Conservation (phyloP, 2,329 filamentous ascomycete genomes). For the Pyricularia sp. region DNA sequence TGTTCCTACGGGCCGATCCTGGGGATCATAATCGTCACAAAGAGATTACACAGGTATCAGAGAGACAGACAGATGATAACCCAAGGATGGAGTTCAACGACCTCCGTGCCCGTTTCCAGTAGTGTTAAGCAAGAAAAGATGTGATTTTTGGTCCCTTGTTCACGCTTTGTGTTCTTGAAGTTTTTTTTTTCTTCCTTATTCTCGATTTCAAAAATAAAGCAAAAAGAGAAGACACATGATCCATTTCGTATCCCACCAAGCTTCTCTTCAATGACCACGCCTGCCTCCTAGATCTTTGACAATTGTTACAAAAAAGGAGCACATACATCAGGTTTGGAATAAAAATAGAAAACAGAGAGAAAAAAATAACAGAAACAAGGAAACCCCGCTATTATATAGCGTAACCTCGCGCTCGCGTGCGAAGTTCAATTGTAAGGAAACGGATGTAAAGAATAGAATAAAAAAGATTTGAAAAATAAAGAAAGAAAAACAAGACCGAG, state of each 20-base stretch:
- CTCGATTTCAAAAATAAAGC: background rate
- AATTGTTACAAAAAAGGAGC: constrained; percentile 4
- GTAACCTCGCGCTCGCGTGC: background rate
- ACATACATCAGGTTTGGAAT: background rate
- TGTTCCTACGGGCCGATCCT: background rate
- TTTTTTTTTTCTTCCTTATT: constrained; percentile 4
- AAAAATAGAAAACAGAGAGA: constrained; percentile 4
- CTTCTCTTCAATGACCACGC: background rate
- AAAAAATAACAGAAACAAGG: constrained; percentile 6
- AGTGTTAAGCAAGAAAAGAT: background rate
- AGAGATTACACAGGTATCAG: background rate
- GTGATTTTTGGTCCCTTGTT: background rate
- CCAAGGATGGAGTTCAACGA: background rate
- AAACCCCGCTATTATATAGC: constrained; percentile 5
- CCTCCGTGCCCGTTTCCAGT: background rate
- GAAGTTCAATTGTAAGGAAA: background rate
- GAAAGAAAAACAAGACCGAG: constrained; percentile 8
- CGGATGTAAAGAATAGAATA: background rate
- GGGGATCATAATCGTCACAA: background rate
- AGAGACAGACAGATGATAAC: background rate
- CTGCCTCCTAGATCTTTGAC: constrained; percentile 2
- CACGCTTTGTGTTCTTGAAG: background rate
- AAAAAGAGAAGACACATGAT: background rate
- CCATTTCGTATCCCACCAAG: background rate
- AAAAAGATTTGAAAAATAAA: constrained; percentile 11